phyloP scores from a whole-genome alignment of 441 rosid species.

The Syzygium syzygioides region DNA sequence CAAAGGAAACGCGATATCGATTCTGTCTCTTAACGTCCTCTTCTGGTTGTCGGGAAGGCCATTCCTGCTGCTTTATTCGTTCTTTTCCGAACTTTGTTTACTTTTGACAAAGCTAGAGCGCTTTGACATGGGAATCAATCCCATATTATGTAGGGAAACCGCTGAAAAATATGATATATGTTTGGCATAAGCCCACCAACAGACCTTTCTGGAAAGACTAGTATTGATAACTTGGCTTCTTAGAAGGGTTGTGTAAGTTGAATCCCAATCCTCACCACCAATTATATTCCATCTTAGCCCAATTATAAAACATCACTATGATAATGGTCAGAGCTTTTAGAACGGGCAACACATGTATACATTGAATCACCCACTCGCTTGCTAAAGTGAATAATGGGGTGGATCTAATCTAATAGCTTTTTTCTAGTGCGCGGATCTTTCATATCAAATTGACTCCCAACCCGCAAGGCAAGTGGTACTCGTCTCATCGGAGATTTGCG shows the following conservation, averaged over 20 bases:
- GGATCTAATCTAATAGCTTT: no score
- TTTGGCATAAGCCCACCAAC: neutral
- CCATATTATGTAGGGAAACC: neutral
- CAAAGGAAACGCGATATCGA: neutral
- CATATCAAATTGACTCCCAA: no score
- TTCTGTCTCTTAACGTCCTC: neutral
- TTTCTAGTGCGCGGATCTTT: no score
- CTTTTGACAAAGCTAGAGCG: neutral
- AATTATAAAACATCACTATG: no score
- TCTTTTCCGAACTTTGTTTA: neutral
- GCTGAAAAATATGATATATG: neutral
- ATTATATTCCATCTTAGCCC: neutral
- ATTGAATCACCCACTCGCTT: no score
- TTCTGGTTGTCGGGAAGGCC: neutral
- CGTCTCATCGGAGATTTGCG: neutral
- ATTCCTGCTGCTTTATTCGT: neutral
- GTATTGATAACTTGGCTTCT: neutral
- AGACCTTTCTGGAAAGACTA: neutral
- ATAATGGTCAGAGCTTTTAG: neutral
- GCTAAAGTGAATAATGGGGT: no score
- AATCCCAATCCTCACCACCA: neutral
- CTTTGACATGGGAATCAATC: neutral
- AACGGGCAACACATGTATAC: neutral
- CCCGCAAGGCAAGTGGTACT: no score
- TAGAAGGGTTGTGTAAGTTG: neutral